Evolutionary conservation across 1,284 basidiomycete genomes (phyloP).

Genomic region (Microbotryomycetes sp.): DNA sequence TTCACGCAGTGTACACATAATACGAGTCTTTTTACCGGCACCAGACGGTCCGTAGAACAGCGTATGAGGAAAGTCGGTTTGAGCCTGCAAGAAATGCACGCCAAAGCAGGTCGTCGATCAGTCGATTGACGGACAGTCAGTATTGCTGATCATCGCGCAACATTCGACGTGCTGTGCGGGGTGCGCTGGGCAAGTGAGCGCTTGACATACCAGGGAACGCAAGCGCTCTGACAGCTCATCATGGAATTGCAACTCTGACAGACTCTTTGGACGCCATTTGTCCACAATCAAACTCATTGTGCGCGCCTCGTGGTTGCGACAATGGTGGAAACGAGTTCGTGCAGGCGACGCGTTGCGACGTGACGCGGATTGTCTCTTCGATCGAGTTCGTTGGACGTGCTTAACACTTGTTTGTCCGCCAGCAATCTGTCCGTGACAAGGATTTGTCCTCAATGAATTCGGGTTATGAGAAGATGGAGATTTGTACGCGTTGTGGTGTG

Average conservation of each 20-base stretch:
- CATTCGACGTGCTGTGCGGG: not conserved
- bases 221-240: constrained; percentile 69
- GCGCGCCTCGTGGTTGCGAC: too few relatives aligned
- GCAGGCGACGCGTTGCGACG: not conserved
- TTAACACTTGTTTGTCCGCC: too few relatives aligned
- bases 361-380: too few relatives aligned
- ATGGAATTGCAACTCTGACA: constrained; percentile 88
- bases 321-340: too few relatives aligned
- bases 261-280: constrained; percentile 77
- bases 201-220: constrained; percentile 74
- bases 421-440: too few relatives aligned
- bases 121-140: not conserved
- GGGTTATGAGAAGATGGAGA: too few relatives aligned
- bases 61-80: constrained; percentile 85
- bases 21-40: constrained; percentile 96
- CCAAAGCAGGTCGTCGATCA: not conserved
- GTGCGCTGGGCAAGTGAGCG: too few relatives aligned
- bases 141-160: too few relatives aligned
- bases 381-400: too few relatives aligned
- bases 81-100: constrained; percentile 7
- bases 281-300: constrained; percentile 31
- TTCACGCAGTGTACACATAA: constrained; percentile 79
- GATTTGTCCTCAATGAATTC: too few relatives aligned
- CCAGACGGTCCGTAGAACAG: constrained; percentile 97
- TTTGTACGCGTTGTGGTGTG: too few relatives aligned